phyloP scores from a whole-genome alignment of 495 filamentous ascomycete species.

The Hyaloscypha variabilis region DNA sequence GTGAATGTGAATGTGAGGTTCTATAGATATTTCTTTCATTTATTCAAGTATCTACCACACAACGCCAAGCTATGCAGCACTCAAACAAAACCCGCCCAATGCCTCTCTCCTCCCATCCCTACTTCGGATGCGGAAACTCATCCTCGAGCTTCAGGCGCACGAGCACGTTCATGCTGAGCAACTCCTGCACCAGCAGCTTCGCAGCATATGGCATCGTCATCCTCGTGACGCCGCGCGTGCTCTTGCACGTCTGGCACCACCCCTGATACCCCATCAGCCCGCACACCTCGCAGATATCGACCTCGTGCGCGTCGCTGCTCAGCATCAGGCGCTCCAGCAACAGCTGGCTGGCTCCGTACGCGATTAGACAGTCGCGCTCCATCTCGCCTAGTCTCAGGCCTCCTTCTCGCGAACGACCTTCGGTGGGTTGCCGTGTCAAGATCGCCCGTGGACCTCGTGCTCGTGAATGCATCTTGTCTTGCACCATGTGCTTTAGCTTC shows the following conservation, averaged over 20 bases:
- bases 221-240: slow-evolving; percentile 73
- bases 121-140: slow-evolving; percentile 67
- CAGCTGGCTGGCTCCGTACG: slow-evolving; percentile 91
- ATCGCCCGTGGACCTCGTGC: slow-evolving; percentile 87
- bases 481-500: slow-evolving; percentile 99
- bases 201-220: slow-evolving; percentile 99
- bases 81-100: not conserved
- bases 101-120: not conserved
- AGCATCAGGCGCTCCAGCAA: slow-evolving; percentile 94
- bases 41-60: not conserved
- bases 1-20: not conserved
- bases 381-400: slow-evolving; percentile 96
- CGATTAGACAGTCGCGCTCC: slow-evolving; percentile 97
- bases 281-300: slow-evolving; percentile 91
- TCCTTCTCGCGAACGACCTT: slow-evolving; percentile 90
- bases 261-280: slow-evolving; percentile 93
- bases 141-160: slow-evolving; percentile 85
- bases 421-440: slow-evolving; percentile 93
- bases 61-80: slow-evolving; percentile 4
- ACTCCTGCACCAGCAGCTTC: slow-evolving; percentile 93
- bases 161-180: slow-evolving; percentile 97
- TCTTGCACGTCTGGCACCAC: slow-evolving; percentile 90
- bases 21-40: not conserved
- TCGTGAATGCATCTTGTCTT: slow-evolving; percentile 99
- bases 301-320: slow-evolving; percentile 83